Conservation (phyloP, 441 rosid species). For the Mallotus repandus region DNA sequence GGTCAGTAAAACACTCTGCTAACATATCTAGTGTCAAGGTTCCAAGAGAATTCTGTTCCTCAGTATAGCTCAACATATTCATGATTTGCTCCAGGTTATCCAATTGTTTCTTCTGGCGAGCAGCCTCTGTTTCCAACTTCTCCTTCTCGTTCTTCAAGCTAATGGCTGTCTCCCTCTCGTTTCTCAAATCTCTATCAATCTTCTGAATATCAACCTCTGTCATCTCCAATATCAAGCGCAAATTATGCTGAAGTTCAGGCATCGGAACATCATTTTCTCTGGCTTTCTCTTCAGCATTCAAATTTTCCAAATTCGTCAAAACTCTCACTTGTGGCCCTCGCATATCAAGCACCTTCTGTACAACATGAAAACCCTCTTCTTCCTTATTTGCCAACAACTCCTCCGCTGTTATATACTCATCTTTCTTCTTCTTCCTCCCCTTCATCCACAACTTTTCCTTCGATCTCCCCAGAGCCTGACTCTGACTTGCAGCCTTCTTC, state of each 20-base stretch:
- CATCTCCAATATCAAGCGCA: conserved; percentile 73
- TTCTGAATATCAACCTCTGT: conserved; percentile 86
- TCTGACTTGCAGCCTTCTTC: conserved; percentile 37
- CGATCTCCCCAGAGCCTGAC: conserved; percentile 30
- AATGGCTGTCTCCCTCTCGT: conserved; percentile 74
- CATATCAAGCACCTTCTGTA: conserved; percentile 91
- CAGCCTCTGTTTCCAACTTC: conserved; percentile 52
- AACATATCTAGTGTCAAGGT: conserved; percentile 62
- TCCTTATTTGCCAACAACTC: conserved; percentile 70
- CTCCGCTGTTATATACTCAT: conserved; percentile 51
- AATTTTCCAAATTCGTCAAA: conserved; percentile 79
- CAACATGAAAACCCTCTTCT: conserved; percentile 72
- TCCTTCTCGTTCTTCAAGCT: conserved; percentile 81
- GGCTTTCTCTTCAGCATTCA: conserved; percentile 85
- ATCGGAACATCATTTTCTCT: conserved; percentile 80
- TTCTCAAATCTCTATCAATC: conserved; percentile 78
- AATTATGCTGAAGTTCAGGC: conserved; percentile 92
- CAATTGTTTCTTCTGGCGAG: conserved; percentile 50
- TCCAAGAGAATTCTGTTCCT: conserved; percentile 52
- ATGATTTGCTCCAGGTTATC: conserved; percentile 59
- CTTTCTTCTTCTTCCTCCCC: conserved; percentile 46
- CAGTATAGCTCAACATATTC: conserved; percentile 45
- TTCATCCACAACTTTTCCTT: conserved; percentile 60
- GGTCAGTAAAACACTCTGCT: conserved; percentile 45
- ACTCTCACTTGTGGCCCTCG: conserved; percentile 82